phyloP scores from a whole-genome alignment of 1,284 basidiomycete species.

The Sanguinoderma infundibulare region DNA sequence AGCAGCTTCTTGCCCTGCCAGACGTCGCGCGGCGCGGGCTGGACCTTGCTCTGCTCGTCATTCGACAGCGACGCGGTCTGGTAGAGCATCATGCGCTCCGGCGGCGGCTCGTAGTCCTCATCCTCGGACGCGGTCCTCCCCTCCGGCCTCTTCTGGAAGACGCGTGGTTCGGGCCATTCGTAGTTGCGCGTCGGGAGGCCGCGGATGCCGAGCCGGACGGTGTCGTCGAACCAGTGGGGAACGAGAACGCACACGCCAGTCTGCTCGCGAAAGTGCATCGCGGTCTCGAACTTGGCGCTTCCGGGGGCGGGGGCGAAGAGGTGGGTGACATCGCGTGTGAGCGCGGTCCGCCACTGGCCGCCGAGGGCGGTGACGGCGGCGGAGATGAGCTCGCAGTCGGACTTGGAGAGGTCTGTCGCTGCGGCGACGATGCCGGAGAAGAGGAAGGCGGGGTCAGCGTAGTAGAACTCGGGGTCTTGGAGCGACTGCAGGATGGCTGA shows the following conservation, averaged over 20 bases:
- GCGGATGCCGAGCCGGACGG: constrained; percentile 63
- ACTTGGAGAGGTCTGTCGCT: constrained; percentile 62
- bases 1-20: constrained; percentile 63
- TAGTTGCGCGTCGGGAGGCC: constrained; percentile 64
- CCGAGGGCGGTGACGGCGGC: constrained; percentile 79
- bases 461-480: constrained; percentile 67
- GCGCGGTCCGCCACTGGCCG: constrained; percentile 76
- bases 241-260: constrained; percentile 66
- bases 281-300: constrained; percentile 64
- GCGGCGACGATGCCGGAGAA: constrained; percentile 84
- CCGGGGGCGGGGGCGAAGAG: constrained; percentile 65
- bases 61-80: constrained; percentile 37
- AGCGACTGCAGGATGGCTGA: constrained; percentile 59
- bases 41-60: constrained; percentile 23
- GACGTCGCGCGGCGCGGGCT: constrained; percentile 33
- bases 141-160: constrained; percentile 42
- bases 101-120: constrained; percentile 37
- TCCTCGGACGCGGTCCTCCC: constrained; percentile 29
- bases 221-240: constrained; percentile 87
- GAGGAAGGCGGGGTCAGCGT: constrained; percentile 74
- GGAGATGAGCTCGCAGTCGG: constrained; percentile 75
- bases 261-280: constrained; percentile 57
- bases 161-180: constrained; percentile 71
- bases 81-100: constrained; percentile 50
- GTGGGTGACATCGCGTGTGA: constrained; percentile 87